Base-by-base conservation (phyloP, 257 asterid species). In the Solanum arcanum region DNA sequence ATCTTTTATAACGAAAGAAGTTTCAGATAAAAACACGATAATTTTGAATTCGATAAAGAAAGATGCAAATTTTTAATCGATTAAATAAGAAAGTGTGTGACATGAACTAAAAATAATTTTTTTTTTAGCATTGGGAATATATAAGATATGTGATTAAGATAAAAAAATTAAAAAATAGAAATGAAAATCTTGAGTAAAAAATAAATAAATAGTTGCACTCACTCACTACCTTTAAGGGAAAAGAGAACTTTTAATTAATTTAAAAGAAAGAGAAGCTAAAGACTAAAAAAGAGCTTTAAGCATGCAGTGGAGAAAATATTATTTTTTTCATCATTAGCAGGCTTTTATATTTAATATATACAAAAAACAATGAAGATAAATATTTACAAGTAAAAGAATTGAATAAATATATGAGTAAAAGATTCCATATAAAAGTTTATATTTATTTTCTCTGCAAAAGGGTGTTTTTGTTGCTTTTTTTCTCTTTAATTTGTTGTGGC, bases 271-370 rank as follows among this genome's bases (percentile, higher is more conserved):
- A 78, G 86, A 47, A 86, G 29, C 39, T 39, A 86, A 49, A 78
- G 86, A 86, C 74, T 86, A 76, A 87, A 87, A 78, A 49, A 56
- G 82, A 35, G 88, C 77, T 89, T 86, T 89, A 89, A 89, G 91
- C 91, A 88, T 90, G 91, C 91, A 88, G 83, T 86, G 72, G 75
- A 39, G 9, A 86, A 68, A 88, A 73, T 83, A 31, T 41, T n/a
- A 11, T 31, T 80, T 70, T 81, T 41, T n/a, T 1, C 47, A 47
- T 72, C 31, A 42, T 78, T 33, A 86, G 85, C 91, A 90, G 88
- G 86, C 86, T 90, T 90, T 87, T 70, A 44, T 41, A 12, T 46
- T n/a, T 83, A 35, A 25, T 14, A 16, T 39, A 59, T 56, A 41
- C 49, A 62, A 47, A 64, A 85, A 81, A 42, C 41, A 72, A 56